These are phyloP conservation scores for Glycine soja DNA, from an alignment of 306 rosid species.

Conservation along the genomic window DNA sequence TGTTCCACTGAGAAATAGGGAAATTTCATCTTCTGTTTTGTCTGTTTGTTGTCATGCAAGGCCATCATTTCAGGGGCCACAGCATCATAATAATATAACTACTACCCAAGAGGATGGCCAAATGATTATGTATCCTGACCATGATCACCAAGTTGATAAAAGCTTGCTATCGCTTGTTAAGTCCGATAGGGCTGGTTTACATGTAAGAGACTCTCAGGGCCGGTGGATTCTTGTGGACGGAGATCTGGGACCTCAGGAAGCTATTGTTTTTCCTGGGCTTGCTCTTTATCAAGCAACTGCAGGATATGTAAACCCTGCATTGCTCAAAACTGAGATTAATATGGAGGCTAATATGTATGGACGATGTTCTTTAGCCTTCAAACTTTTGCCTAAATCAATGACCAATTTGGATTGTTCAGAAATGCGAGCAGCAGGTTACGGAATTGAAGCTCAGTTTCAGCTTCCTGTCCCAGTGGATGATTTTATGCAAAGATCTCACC, in stretches of 20 bases:
- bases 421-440: constrained; percentile 97
- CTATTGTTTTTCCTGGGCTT: constrained; percentile 91
- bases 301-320: constrained; percentile 92
- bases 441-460: constrained; percentile 92
- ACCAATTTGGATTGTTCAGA: constrained; percentile 89
- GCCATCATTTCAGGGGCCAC: constrained; percentile 88
- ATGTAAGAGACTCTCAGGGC: constrained; percentile 84
- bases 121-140: constrained; percentile 78
- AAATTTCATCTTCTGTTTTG: constrained; percentile 90
- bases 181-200: constrained; percentile 87
- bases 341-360: constrained; percentile 82
- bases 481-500: constrained; percentile 93
- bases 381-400: constrained; percentile 93
- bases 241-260: constrained; percentile 96
- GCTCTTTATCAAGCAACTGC: constrained; percentile 99
- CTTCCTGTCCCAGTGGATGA: constrained; percentile 93
- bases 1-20: constrained; percentile 82
- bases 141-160: constrained; percentile 87
- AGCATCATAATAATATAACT: constrained; percentile 73
- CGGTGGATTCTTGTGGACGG: constrained; percentile 91
- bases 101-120: constrained; percentile 81
- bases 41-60: constrained; percentile 94
- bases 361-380: constrained; percentile 83
- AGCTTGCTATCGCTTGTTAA: constrained; percentile 85
- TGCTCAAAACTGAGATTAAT: constrained; percentile 76